Evolutionary conservation across 2,329 filamentous ascomycete species (phyloP), one percentile per base, ranked within the genome.

Genomic region (Orbilia quercus): DNA sequence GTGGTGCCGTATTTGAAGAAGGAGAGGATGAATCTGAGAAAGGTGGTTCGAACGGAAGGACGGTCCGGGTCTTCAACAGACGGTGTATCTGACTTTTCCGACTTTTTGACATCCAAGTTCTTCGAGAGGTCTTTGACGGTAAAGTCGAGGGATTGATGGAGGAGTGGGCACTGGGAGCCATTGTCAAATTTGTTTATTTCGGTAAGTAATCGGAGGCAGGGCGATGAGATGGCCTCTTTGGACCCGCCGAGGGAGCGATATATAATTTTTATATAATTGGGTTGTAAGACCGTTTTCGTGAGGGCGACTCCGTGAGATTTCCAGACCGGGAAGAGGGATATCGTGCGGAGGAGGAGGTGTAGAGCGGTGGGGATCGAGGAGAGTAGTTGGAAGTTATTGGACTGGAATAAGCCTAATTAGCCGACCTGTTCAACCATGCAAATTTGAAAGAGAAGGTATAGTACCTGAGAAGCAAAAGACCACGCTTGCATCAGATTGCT

Each of bases 171-270:
- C 63, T 92, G 85, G 44, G 88, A 86, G 12, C 95, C 96, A 14
- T 92, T 92, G 80, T 98, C 93, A 75, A 96, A 90, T 62, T 85
- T 88, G 14, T 91, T 87, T n/a, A 93, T 85, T 81, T 99, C 94
- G 57, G 89, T 91, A 71, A 99, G 85, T 57, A 99, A 82, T 65
- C 94, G 88, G 69, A 99, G 82, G 22, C 91, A 93, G 0, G 95
- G 94, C 1, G 92, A 95, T 73, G 97, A 93, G 69, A 98, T 83
- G 80, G 91, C 92, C 40, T 92, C 92, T 79, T 96, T 96, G 51
- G 91, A 89, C 0, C 91, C 88, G 2, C 91, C 89, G 16, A 98
- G 82, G 71, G 91, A 92, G 71, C 89, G 88, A 31, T 91, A 88
- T 22, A 98, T 82, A 1, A 96, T 85, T 77, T 93, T 91, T 75